These are phyloP conservation scores for Tremella fuciformis DNA, from an alignment of 768 basidiomycete genomes.

Conservation along the genomic window DNA sequence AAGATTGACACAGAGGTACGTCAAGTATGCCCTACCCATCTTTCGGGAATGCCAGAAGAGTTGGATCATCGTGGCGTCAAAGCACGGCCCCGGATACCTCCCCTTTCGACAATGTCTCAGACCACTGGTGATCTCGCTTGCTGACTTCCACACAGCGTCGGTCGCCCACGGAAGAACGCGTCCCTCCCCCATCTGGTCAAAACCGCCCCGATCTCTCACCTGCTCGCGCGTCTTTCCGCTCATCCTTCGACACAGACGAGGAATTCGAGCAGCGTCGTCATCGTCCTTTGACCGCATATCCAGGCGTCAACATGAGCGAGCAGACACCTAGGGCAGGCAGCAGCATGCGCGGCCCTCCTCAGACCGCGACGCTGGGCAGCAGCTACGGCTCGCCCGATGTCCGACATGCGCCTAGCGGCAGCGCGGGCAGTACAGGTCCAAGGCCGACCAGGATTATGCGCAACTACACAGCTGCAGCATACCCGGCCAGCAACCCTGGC, in stretches of 20 bases:
- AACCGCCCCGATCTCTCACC: conserved; percentile 5
- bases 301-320: conserved; percentile 9
- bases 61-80: not conserved
- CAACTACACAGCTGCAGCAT: conserved; percentile 23
- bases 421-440: conserved; percentile 13
- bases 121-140: not conserved
- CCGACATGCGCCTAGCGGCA: conserved; percentile 19
- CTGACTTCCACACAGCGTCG: not conserved
- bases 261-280: conserved; percentile 14
- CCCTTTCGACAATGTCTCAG: conserved; percentile 1
- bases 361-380: conserved; percentile 26
- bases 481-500: conserved; percentile 18
- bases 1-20: conserved; percentile 1
- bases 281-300: conserved; percentile 6
- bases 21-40: not conserved
- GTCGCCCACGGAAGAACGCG: conserved; percentile 8
- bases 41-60: not conserved
- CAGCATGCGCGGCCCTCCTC: conserved; percentile 19
- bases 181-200: conserved; percentile 4
- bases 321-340: conserved; percentile 15
- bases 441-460: conserved; percentile 20
- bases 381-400: conserved; percentile 31
- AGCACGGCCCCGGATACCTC: not conserved
- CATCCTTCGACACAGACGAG: conserved; percentile 13
- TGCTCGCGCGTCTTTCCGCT: conserved; percentile 4